Evolutionary conservation across 495 filamentous ascomycete species (phyloP).

Genomic region (Aspergillus taichungensis): DNA sequence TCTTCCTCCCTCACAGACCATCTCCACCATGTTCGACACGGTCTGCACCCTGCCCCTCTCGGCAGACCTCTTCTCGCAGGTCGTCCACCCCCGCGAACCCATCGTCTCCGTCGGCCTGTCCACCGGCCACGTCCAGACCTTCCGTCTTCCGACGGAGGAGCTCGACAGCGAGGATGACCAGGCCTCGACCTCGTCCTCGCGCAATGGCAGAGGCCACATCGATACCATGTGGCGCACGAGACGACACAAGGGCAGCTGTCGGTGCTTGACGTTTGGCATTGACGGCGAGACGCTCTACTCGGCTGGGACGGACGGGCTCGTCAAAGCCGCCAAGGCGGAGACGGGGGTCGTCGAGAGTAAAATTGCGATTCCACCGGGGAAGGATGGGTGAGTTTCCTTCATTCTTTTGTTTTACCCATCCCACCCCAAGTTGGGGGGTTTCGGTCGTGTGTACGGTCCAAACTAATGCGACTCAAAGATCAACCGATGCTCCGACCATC

Average conservation of each 20-base stretch:
- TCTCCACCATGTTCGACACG: slow-evolving; percentile 61
- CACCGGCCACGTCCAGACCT: slow-evolving; percentile 78
- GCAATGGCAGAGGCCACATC: slow-evolving; percentile 62
- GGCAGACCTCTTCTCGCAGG: slow-evolving; percentile 82
- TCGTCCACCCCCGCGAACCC: slow-evolving; percentile 73
- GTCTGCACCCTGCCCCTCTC: slow-evolving; percentile 81
- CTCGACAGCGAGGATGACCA: slow-evolving; percentile 39
- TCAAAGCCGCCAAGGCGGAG: slow-evolving; percentile 75
- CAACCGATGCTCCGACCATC: slow-evolving; percentile 60
- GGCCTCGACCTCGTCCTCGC: slow-evolving; percentile 30
- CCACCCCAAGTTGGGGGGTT: slow-evolving; percentile 5
- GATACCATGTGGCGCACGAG: slow-evolving; percentile 80
- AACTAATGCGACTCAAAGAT: slow-evolving; percentile 11
- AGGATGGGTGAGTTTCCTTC: slow-evolving; percentile 26
- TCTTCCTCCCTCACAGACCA: background rate
- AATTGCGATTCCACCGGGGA: slow-evolving; percentile 38
- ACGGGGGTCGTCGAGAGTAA: slow-evolving; percentile 79
- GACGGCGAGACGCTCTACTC: slow-evolving; percentile 77
- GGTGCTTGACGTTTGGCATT: slow-evolving; percentile 63
- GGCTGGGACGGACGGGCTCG: slow-evolving; percentile 77
- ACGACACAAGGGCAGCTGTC: slow-evolving; percentile 87
- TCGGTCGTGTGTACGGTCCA: slow-evolving; percentile 2
- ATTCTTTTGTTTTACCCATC: slow-evolving; percentile 5
- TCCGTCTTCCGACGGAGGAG: slow-evolving; percentile 58
- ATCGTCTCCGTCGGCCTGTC: slow-evolving; percentile 79